Percentiles rank a stretch among this genome's conserved stretches.
Evolutionary conservation across 2,329 filamentous ascomycete genomes (phyloP).

Genomic region (Sarocladium oryzae): DNA sequence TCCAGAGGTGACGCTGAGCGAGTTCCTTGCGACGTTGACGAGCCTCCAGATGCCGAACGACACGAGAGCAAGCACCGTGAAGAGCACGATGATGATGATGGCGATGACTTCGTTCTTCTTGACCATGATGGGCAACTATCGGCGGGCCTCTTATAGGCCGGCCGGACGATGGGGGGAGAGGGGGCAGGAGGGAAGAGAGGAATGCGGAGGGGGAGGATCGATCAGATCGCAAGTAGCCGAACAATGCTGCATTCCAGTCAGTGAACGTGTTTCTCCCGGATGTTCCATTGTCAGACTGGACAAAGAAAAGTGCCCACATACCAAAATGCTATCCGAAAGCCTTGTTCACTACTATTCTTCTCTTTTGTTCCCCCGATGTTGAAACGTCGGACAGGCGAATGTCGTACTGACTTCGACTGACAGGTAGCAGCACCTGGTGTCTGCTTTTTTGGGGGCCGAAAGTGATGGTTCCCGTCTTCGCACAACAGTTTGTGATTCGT

Average conservation of each 20-base stretch:
- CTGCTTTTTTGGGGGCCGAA: too few species aligned
- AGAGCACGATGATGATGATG: conserved; percentile 61
- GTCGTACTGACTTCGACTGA: background rate
- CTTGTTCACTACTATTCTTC: too few species aligned
- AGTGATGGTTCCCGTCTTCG: too few species aligned
- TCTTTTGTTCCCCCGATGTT: too few species aligned
- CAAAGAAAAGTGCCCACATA: background rate
- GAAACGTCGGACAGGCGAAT: conserved; percentile 7
- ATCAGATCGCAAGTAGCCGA: background rate
- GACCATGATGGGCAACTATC: conserved; percentile 41
- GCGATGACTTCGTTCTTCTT: conserved; percentile 63
- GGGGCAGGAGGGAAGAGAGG: background rate
- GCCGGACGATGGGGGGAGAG: background rate
- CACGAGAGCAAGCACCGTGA: conserved; percentile 53
- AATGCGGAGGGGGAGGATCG: background rate
- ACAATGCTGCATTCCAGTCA: conserved; percentile 6
- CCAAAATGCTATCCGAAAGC: too few species aligned
- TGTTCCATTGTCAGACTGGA: background rate
- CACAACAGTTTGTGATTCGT: background rate
- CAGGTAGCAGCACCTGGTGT: too few species aligned
- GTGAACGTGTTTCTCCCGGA: background rate
- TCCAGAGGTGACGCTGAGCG: conserved; percentile 32
- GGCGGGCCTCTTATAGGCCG: background rate
- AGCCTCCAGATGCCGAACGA: conserved; percentile 59
- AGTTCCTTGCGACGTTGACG: conserved; percentile 43